Base-by-base conservation (phyloP, 176 grass and related monocot species). In the Phragmites australis region DNA sequence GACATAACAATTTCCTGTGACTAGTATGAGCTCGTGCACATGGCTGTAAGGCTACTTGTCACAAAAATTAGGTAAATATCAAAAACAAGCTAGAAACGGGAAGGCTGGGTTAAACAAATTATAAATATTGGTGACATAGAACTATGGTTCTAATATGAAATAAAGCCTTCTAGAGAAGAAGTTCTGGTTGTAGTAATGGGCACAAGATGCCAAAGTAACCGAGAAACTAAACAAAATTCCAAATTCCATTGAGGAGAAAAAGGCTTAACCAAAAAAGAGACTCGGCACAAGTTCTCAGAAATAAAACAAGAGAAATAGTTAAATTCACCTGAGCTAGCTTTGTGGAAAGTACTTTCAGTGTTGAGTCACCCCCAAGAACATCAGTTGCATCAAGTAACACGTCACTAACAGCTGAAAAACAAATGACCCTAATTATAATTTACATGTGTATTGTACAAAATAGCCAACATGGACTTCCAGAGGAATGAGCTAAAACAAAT, bases 321-420 rank as follows among this genome's bases (percentile, higher is more conserved):
- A 47, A 77, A 69, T 75, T 81, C 41, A 91, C 96, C 96, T 99
- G 89, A 70, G 92, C 85, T 68, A 99, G 76, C 88, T 89, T 99
- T 30, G 62, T 83, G 61, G 90, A 99, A 76, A 99, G 92, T 86
- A 99, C 85, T 85, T 89, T 95, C 26, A 99, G 84, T 73, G 96
- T 89, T 14, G 25, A 75, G 42, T 89, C 87, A 75, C 96, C 96
- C 27, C 96, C 92, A 70, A 99, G 90, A 87, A 99, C 84, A 81
- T 80, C 88, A 43, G 96, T 93, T 70, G 96, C 96, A 87, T 99
- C 92, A 88, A 99, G 29, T 79, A 99, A 78, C 79, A 99, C 86
- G 53, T 99, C 92, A 79, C 90, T 93, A 65, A 95, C 88, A 61
- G 72, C 96, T 99, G 77, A 71, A 87, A 82, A 84, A 86, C 9